A percentile compares a stretch with the other conserved stretches of the same genome.
phyloP scores from a whole-genome alignment of 2,329 filamentous ascomycete species.

The Xylariaceae sp. region DNA sequence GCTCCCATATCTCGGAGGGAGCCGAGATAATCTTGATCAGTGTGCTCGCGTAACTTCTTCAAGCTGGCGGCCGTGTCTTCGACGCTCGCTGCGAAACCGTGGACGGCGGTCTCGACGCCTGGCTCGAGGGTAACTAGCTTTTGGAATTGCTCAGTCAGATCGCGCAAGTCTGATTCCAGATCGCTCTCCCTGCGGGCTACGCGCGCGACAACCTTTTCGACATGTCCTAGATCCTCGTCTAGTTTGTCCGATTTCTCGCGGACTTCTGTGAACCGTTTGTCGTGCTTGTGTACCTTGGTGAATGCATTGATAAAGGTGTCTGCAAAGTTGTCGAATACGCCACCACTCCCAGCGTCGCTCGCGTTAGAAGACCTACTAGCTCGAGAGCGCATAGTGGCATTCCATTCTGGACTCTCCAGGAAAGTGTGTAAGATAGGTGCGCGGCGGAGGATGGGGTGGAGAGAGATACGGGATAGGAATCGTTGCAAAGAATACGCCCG shows the following conservation, averaged over 20 bases:
- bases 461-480: conserved; percentile 78
- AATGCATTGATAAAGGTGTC: conserved; percentile 98
- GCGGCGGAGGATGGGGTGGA: conserved; percentile 85
- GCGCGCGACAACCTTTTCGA: conserved; percentile 92
- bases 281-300: conserved; percentile 91
- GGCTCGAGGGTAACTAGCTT: conserved; percentile 87
- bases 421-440: conserved; percentile 82
- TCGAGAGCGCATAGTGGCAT: conserved; percentile 84
- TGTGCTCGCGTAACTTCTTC: conserved; percentile 79
- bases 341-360: conserved; percentile 47
- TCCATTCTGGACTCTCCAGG: conserved; percentile 92
- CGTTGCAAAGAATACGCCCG: conserved; percentile 87
- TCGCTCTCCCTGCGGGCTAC: conserved; percentile 85
- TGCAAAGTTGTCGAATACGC: conserved; percentile 91
- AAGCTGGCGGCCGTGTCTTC: conserved; percentile 78
- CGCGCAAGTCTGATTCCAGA: conserved; percentile 80
- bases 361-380: conserved; percentile 58
- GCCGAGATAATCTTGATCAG: conserved; percentile 92
- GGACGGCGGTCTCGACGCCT: conserved; percentile 75
- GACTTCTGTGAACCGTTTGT: conserved; percentile 91
- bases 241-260: conserved; percentile 89
- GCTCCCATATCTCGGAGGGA: conserved; percentile 93
- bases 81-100: conserved; percentile 80
- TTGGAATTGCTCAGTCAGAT: conserved; percentile 91
- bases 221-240: conserved; percentile 85